Evolutionary conservation across 2,329 filamentous ascomycete genomes (phyloP).

Genomic region (Exophiala bonariae): DNA sequence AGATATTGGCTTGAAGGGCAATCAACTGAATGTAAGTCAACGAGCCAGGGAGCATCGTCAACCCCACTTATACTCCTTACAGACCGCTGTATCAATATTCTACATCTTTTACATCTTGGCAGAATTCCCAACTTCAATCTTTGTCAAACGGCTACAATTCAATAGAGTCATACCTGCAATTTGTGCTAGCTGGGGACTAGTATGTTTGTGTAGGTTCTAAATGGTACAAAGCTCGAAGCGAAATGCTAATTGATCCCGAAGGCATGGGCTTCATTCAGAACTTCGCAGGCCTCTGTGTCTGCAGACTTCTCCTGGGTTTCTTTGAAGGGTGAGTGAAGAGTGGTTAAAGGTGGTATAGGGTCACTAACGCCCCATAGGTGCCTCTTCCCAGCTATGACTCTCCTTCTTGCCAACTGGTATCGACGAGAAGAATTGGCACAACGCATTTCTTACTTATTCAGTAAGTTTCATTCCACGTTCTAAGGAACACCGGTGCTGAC

Average conservation of each 20-base stretch:
- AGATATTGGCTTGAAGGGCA: constrained; percentile 42
- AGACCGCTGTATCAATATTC: constrained; percentile 51
- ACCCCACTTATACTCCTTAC: neutral
- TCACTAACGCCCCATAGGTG: constrained; percentile 8
- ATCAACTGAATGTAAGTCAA: constrained; percentile 39
- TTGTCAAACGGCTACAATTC: constrained; percentile 50
- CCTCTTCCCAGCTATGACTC: constrained; percentile 41
- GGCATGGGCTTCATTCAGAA: constrained; percentile 47
- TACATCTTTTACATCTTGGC: constrained; percentile 54
- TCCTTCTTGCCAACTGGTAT: constrained; percentile 44
- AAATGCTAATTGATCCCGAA: too few relatives aligned
- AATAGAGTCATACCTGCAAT: constrained; percentile 41
- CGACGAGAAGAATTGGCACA: constrained; percentile 42
- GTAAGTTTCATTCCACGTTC: constrained; percentile 10
- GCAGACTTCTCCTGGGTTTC: constrained; percentile 39
- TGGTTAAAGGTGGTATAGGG: too few relatives aligned
- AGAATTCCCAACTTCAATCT: constrained; percentile 49
- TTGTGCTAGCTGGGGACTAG: constrained; percentile 50
- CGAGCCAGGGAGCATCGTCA: neutral
- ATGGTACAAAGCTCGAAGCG: too few relatives aligned
- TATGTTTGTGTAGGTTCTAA: constrained; percentile 51
- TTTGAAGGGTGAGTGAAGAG: constrained; percentile 34
- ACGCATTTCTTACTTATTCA: constrained; percentile 43
- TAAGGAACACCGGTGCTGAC: neutral
- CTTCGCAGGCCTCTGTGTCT: constrained; percentile 42